phyloP scores from a whole-genome alignment of 176 grass and related monocot species.

The Oryza brachyantha region DNA sequence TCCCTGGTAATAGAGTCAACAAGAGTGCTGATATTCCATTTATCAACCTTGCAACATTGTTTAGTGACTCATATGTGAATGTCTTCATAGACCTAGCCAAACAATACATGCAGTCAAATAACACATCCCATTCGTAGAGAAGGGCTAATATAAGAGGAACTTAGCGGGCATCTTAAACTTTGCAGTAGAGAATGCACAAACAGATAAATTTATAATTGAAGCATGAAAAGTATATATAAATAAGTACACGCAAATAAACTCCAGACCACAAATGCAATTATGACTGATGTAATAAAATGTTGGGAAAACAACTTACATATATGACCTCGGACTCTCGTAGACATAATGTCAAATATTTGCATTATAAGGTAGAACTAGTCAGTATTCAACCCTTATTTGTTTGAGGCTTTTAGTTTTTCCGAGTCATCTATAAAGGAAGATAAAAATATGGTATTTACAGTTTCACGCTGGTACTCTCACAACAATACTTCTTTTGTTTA shows the following conservation, averaged over 20 bases:
- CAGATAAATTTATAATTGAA: not conserved
- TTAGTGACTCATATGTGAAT: slow-evolving; percentile 95
- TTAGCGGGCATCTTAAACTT: not conserved
- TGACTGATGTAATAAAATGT: not conserved
- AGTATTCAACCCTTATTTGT: not conserved
- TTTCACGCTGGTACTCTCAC: not conserved
- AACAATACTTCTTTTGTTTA: not conserved
- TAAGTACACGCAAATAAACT: not conserved
- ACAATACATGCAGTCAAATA: slow-evolving; percentile 27
- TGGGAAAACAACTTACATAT: not conserved
- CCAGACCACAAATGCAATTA: not conserved
- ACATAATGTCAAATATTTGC: not conserved
- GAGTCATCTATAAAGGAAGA: not conserved
- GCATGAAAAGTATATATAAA: not conserved
- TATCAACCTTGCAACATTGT: slow-evolving; percentile 91
- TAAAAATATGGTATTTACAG: not conserved
- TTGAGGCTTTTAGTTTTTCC: not conserved
- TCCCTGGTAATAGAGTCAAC: slow-evolving; percentile 75
- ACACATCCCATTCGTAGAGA: not conserved
- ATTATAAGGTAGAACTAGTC: not conserved
- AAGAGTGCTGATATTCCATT: slow-evolving; percentile 91
- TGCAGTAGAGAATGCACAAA: not conserved
- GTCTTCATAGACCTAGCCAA: slow-evolving; percentile 84
- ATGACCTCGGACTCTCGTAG: not conserved
- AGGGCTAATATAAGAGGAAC: slow-evolving; percentile 15